Percentiles rank a stretch among this genome's conserved stretches.
Evolutionary conservation across 495 filamentous ascomycete species (phyloP).

Genomic region (Daldinia loculata): DNA sequence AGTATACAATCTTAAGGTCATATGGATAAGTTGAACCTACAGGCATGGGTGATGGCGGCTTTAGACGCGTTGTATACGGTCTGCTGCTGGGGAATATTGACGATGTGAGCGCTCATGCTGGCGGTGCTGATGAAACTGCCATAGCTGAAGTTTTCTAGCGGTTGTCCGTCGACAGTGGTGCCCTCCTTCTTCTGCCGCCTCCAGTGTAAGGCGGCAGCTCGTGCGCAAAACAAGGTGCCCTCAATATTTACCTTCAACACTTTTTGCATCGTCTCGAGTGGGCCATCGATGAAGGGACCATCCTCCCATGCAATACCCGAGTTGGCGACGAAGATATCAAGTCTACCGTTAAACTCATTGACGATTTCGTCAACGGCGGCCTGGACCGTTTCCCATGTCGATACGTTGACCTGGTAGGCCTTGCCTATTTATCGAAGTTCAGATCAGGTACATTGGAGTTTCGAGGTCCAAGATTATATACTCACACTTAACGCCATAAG

Average conservation of each 20-base stretch:
- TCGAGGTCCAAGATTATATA: neutral
- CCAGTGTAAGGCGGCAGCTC: conserved; percentile 76
- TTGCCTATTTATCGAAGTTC: conserved; percentile 61
- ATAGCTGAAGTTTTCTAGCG: conserved; percentile 69
- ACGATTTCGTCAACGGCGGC: conserved; percentile 66
- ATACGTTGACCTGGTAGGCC: conserved; percentile 78
- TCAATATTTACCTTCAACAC: conserved; percentile 81
- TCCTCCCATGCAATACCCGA: conserved; percentile 79
- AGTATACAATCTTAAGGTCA: neutral
- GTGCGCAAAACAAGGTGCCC: conserved; percentile 83
- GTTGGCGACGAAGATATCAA: conserved; percentile 85
- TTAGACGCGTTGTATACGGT: conserved; percentile 89
- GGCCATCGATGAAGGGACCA: conserved; percentile 72
- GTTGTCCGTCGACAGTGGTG: conserved; percentile 70
- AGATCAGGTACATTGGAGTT: conserved; percentile 6
- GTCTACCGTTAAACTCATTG: conserved; percentile 73
- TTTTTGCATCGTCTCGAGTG: conserved; percentile 69
- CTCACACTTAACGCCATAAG: conserved; percentile 83
- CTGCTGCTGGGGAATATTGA: conserved; percentile 88
- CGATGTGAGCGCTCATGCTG: conserved; percentile 85
- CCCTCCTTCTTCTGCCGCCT: conserved; percentile 67
- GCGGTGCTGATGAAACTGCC: conserved; percentile 83
- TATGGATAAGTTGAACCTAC: conserved; percentile 52
- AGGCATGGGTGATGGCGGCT: conserved; percentile 84
- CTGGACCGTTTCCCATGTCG: conserved; percentile 65